Evolutionary conservation across 305 asterid genomes (phyloP), one percentile per base, ranked within the genome.

Genomic region (Fraxinus sp.): DNA sequence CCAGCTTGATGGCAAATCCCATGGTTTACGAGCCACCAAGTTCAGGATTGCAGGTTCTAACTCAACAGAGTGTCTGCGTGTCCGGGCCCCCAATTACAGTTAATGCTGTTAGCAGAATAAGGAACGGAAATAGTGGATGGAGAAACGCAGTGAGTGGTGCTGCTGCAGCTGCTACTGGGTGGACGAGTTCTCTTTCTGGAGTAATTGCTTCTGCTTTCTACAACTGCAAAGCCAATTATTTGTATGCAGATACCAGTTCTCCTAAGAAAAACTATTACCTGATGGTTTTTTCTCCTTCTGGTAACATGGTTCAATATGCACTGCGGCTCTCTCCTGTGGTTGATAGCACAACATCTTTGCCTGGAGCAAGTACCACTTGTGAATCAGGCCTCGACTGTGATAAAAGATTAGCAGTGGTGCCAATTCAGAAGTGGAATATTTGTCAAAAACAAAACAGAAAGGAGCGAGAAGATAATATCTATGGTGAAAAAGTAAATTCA

Each of bases 391-490:
- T 64, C 41, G 91, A 89, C 16, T 78, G 36, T 79, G 96, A 93
- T 84, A 82, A 88, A 46, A 85, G 91, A 81, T 74, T 91, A 79
- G 81, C 85, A 5, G 94, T 94, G 30, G 97, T 94, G 87, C 90
- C 98, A 43, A 83, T 94, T 82, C 93, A 92, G 84, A 96, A 91
- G 90, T 96, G 99, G 99, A 89, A 94, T 89, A 87, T 96, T 28
- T 91, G 93, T 84, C 94, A 91, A 81, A 90, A 87, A 90, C 94
- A 88, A 64, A 90, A 85, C 75, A 89, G 90, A 10, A 91, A 87
- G 86, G 93, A 90, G 64, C 87, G 88, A 52, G 92, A 89, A 77
- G 93, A 90, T 88, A 89, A 84, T 84, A 74, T 92, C 52, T 91
- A 90, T 80, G 95, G 93, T 59, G 96, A 90, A 70, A 89, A 89